These are phyloP conservation scores for Populus alba DNA, from an alignment of 345 rosid genomes.

Conservation along the genomic window DNA sequence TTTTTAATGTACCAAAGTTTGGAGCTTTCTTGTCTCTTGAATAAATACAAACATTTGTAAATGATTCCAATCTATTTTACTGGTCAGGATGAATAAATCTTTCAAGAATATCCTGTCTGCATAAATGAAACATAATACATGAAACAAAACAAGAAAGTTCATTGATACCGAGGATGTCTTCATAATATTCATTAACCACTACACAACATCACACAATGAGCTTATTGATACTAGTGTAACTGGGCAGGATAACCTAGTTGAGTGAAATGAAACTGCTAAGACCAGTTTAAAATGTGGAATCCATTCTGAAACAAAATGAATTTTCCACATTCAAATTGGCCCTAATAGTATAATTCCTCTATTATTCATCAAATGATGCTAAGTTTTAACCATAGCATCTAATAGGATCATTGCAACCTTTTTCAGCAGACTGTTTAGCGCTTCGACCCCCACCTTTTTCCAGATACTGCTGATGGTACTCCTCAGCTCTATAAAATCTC, in stretches of 20 bases:
- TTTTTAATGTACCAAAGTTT: background rate
- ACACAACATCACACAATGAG: background rate
- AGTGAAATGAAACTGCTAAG: background rate
- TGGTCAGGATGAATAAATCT: background rate
- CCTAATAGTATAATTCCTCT: background rate
- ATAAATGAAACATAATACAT: background rate
- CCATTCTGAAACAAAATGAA: background rate
- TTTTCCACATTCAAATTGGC: background rate
- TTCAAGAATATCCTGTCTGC: background rate
- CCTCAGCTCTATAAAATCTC: constrained; percentile 74
- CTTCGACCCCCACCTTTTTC: constrained; percentile 67
- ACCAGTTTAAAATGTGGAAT: background rate
- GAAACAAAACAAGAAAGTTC: background rate
- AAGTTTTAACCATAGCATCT: constrained; percentile 58
- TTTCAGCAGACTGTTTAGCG: constrained; percentile 52
- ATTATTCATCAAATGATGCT: background rate
- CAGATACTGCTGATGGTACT: constrained; percentile 81
- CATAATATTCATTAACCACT: background rate
- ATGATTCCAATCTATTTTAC: background rate
- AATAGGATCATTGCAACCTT: constrained; percentile 81
- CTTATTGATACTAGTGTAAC: background rate
- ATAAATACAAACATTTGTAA: background rate
- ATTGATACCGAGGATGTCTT: background rate
- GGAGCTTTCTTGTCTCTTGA: background rate
- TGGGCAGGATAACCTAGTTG: background rate